A percentile compares a stretch with the other conserved stretches of the same genome.
Evolutionary conservation across 257 asterid species (phyloP).

Genomic region (Paulownia fortunei): DNA sequence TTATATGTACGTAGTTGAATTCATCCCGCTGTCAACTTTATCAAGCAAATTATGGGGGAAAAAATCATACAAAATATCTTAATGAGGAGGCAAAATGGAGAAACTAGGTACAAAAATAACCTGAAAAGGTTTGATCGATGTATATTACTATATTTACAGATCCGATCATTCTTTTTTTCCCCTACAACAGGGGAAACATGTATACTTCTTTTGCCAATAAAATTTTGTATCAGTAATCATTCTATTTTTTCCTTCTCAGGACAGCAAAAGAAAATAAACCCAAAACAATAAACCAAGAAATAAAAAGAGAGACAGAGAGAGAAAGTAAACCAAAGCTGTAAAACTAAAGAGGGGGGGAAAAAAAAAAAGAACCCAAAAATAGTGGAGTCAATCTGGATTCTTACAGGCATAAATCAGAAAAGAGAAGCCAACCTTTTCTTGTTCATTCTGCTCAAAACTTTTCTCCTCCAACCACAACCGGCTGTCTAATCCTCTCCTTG

Average conservation of each 20-base stretch:
- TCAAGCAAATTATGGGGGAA: not conserved
- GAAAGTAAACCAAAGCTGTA: not conserved
- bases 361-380: no score
- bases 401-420: slow-evolving; percentile 71
- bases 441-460: slow-evolving; percentile 43
- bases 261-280: not conserved
- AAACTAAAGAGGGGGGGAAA: not conserved
- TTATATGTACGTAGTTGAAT: no score
- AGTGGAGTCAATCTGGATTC: slow-evolving; percentile 63
- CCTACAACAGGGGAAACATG: not conserved
- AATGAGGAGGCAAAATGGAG: not conserved
- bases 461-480: slow-evolving; percentile 83
- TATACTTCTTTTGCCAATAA: not conserved
- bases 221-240: slow-evolving; percentile 7
- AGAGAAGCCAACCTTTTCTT: slow-evolving; percentile 59
- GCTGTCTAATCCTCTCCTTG: slow-evolving; percentile 75
- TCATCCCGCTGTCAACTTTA: no score
- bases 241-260: not conserved
- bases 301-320: not conserved
- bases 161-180: not conserved
- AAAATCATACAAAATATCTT: not conserved
- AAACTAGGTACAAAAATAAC: not conserved
- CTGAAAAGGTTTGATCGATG: no score
- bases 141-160: slow-evolving; percentile 17
- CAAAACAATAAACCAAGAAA: not conserved